Evolutionary conservation across 441 rosid genomes (phyloP).

Genomic region (Cnidoscolus chayamansa): DNA sequence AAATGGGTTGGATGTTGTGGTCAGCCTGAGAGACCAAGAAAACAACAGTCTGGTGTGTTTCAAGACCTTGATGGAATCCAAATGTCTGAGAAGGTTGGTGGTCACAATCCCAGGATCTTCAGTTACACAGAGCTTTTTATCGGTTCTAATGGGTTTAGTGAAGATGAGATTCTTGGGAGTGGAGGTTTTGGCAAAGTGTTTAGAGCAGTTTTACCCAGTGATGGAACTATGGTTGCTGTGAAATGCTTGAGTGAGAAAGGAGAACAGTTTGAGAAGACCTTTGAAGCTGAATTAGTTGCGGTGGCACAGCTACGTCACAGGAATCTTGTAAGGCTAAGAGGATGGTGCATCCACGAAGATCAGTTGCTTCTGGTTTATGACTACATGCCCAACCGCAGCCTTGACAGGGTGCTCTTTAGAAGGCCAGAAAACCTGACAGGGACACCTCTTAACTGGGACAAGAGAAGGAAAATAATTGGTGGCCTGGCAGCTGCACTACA

Average conservation of each 20-base stretch:
- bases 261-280: constrained; percentile 88
- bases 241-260: constrained; percentile 89
- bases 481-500: constrained; percentile 81
- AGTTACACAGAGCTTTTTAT: constrained; percentile 89
- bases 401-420: constrained; percentile 75
- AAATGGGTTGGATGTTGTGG: constrained; percentile 37
- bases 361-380: constrained; percentile 82
- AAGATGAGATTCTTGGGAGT: constrained; percentile 69
- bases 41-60: constrained; percentile 34
- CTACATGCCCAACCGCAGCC: constrained; percentile 92
- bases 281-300: constrained; percentile 82
- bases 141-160: constrained; percentile 75
- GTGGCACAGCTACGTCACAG: constrained; percentile 93
- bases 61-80: constrained; percentile 79
- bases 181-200: constrained; percentile 90
- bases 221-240: constrained; percentile 78
- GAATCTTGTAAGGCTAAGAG: constrained; percentile 79
- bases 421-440: constrained; percentile 42
- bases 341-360: constrained; percentile 85
- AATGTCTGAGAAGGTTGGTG: constrained; percentile 60
- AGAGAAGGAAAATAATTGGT: constrained; percentile 51
- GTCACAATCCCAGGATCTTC: constrained; percentile 76
- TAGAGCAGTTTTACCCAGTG: constrained; percentile 76
- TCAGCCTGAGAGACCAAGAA: constrained; percentile 14
- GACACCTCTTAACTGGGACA: constrained; percentile 57